Evolutionary conservation across 1,284 basidiomycete genomes (phyloP).

Genomic region (Puccinia novopanici): DNA sequence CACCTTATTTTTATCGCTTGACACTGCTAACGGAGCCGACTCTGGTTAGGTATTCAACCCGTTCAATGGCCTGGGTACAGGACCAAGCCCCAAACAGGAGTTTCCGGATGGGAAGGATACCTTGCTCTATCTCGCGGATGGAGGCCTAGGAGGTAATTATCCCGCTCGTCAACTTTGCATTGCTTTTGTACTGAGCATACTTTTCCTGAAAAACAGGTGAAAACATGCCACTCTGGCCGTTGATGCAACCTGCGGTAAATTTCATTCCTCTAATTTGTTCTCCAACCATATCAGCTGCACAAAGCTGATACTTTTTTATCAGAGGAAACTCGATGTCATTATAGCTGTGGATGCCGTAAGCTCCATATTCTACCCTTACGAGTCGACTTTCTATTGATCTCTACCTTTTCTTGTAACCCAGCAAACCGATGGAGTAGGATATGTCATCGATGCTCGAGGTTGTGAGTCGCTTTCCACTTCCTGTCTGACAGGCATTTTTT

Average conservation of each 20-base stretch:
- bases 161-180: background rate
- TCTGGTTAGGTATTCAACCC: conserved; percentile 29
- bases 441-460: conserved; percentile 25
- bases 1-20: too few relatives aligned
- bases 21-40: background rate
- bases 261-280: background rate
- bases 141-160: conserved; percentile 40
- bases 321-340: conserved; percentile 48
- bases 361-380: background rate
- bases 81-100: conserved; percentile 6
- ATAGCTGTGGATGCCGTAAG: conserved; percentile 48
- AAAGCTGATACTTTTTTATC: background rate
- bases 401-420: background rate
- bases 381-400: background rate
- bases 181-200: background rate
- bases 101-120: conserved; percentile 46
- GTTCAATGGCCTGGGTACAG: conserved; percentile 34
- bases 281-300: background rate
- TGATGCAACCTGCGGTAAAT: conserved; percentile 48
- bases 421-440: conserved; percentile 33
- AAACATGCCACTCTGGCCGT: conserved; percentile 48
- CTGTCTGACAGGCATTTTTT: background rate
- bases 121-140: conserved; percentile 41
- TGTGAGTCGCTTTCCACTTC: conserved; percentile 15
- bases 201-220: conserved; percentile 21